Evolutionary conservation across 176 grass and related monocot genomes (phyloP).

Genomic region (Zea luxurians): DNA sequence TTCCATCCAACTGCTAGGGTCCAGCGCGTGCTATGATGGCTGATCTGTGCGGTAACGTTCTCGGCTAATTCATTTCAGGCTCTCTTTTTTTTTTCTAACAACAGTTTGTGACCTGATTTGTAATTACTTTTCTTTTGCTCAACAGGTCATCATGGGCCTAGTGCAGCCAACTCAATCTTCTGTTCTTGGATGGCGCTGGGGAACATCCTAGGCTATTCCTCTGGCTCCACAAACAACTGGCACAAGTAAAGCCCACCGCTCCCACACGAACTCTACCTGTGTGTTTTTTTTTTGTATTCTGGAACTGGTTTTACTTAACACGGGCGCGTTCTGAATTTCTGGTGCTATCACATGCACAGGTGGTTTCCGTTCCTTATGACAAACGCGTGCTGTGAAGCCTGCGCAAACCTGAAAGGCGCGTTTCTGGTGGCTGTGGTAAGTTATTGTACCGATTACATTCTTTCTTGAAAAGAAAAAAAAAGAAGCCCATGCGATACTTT

Average conservation of each 20-base stretch:
- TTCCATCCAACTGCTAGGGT: conserved; percentile 46
- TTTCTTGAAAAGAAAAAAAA: too few species aligned
- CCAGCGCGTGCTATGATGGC: conserved; percentile 88
- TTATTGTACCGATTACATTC: not conserved
- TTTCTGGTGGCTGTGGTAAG: conserved; percentile 91
- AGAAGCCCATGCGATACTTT: too few species aligned
- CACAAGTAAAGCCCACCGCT: conserved; percentile 54
- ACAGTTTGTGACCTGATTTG: conserved; percentile 23
- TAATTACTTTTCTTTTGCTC: not conserved
- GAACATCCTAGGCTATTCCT: conserved; percentile 91
- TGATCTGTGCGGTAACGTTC: conserved; percentile 69
- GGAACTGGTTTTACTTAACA: too few species aligned
- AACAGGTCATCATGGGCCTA: conserved; percentile 63
- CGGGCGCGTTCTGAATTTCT: not conserved
- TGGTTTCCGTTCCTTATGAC: conserved; percentile 91
- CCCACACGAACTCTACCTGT: too few species aligned
- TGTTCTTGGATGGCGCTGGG: conserved; percentile 97
- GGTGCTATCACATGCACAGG: conserved; percentile 27
- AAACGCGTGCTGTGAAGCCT: conserved; percentile 76
- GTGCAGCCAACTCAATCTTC: conserved; percentile 85
- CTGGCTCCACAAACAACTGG: conserved; percentile 73
- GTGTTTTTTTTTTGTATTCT: too few species aligned
- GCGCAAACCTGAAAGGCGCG: conserved; percentile 86
- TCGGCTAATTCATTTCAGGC: not conserved
- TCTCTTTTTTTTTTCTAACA: not conserved